Conservation (phyloP, 2,329 filamentous ascomycete genomes). For the Fusarium sp. region DNA sequence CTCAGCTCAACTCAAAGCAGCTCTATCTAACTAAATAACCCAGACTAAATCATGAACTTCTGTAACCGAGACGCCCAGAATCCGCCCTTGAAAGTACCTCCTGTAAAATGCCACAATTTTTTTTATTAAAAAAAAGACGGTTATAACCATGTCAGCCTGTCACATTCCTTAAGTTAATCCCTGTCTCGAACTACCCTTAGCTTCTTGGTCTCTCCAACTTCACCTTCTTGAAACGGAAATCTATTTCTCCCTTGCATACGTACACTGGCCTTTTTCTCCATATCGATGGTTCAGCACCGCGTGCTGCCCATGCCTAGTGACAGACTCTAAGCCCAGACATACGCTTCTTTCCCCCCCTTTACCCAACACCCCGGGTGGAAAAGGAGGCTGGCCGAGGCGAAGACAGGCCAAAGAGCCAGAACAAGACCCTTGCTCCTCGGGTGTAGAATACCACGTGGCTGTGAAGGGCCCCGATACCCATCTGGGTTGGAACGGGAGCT, state of each 20-base stretch:
- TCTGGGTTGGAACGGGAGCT: slow-evolving; percentile 4
- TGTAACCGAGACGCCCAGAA: neutral
- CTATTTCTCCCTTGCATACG: slow-evolving; percentile 19
- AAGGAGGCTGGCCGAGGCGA: neutral
- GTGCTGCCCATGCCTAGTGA: slow-evolving; percentile 16
- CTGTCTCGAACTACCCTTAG: slow-evolving; percentile 15
- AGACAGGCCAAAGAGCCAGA: slow-evolving; percentile 2
- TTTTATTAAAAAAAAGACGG: neutral
- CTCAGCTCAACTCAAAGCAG: neutral
- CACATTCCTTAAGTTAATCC: slow-evolving; percentile 16
- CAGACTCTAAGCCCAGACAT: neutral
- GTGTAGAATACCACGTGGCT: slow-evolving; percentile 27
- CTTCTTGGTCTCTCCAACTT: neutral
- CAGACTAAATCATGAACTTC: neutral
- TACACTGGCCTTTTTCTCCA: neutral
- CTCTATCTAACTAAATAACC: neutral
- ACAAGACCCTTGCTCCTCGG: slow-evolving; percentile 6
- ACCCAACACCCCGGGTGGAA: neutral
- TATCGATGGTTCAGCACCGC: slow-evolving; percentile 15
- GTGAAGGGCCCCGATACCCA: slow-evolving; percentile 9
- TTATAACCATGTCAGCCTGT: neutral
- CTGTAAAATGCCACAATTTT: neutral
- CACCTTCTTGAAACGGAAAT: neutral
- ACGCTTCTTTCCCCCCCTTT: neutral
- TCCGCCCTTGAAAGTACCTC: neutral